Evolutionary conservation across 148 eudicot species (phyloP).

Genomic region (Rhododendron kiyosumense): DNA sequence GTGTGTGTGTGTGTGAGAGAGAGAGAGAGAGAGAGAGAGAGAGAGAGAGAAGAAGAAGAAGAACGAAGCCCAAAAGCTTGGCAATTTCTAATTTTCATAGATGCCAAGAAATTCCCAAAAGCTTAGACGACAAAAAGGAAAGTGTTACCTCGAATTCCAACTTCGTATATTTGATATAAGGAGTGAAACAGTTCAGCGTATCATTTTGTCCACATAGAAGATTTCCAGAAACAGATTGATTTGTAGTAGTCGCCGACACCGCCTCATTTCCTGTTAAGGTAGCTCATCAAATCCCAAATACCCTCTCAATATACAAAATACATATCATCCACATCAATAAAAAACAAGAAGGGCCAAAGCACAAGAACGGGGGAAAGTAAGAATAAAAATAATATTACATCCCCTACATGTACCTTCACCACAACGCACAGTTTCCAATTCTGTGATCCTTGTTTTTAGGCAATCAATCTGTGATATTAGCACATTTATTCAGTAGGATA

Average conservation of each 20-base stretch:
- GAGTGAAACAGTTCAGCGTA: conserved; percentile 41
- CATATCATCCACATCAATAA: conserved; percentile 1
- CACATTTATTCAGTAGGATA: conserved; percentile 2
- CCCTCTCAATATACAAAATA: background rate
- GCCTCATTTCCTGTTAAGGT: conserved; percentile 31
- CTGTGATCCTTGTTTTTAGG: conserved; percentile 49
- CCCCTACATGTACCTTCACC: conserved; percentile 32
- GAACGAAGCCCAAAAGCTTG: background rate
- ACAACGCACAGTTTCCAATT: conserved; percentile 46
- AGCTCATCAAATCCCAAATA: background rate
- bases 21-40: background rate
- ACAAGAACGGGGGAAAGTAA: background rate
- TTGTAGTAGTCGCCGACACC: conserved; percentile 16
- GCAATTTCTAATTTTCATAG: background rate
- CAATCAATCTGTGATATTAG: conserved; percentile 43
- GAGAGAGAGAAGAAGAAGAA: background rate
- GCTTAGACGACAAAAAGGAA: background rate
- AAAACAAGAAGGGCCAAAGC: background rate
- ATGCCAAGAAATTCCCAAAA: background rate
- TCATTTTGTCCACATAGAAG: conserved; percentile 35
- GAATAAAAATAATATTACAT: conserved; percentile 12
- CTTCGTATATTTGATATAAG: conserved; percentile 73
- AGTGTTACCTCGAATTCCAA: conserved; percentile 69
- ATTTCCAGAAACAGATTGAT: conserved; percentile 32
- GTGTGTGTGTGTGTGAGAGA: background rate